Evolutionary conservation across 768 basidiomycete genomes (phyloP), one percentile per base, ranked within the genome.

Genomic region (Tylopilus balloui): DNA sequence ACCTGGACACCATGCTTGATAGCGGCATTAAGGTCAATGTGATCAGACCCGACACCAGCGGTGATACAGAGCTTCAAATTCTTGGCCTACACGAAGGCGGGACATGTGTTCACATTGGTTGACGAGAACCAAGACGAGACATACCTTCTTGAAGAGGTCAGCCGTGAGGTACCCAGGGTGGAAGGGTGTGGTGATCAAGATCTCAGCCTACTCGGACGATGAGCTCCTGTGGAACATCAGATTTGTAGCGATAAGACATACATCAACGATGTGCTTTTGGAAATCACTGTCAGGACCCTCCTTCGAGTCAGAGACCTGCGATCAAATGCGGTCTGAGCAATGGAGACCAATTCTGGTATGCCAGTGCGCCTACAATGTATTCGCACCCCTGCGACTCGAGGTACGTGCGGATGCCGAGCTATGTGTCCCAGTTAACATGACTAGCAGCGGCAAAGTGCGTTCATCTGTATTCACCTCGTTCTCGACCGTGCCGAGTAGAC

Each of bases 41-140:
- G 90, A 71, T 93, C 92, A 17, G 87, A 90, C 11, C 91, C 89
- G 40, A 92, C 90, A 67, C 89, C 90, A 51, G 92, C 92, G 20
- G 92, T 96, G 61, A 94, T 78, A 61, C 87, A 89, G 48, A 94
- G 65, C 71, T 91, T 94, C 53, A 96, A 79, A 58, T 93, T 92
- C 70, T 86, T 86, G 27, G 92, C 90, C 79, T 90, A 47, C 23
- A n/a, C 64, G 13, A 34, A 42, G 27, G 36, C 6, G 19, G 24
- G n/a, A 51, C 4, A 37, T 6, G 12, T 3, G 25, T 52, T 48
- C 48, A 54, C 15, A 50, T 35, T 17, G 28, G 54, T 31, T 46
- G 21, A 42, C 38, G 34, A 48, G 40, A 27, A 51, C 19, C 6
- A 17, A 14, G 24, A 31, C 24, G 9, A 9, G 25, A 34, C 65